Conservation (phyloP, 139 green algal species). For the Micractinium conductrix region DNA sequence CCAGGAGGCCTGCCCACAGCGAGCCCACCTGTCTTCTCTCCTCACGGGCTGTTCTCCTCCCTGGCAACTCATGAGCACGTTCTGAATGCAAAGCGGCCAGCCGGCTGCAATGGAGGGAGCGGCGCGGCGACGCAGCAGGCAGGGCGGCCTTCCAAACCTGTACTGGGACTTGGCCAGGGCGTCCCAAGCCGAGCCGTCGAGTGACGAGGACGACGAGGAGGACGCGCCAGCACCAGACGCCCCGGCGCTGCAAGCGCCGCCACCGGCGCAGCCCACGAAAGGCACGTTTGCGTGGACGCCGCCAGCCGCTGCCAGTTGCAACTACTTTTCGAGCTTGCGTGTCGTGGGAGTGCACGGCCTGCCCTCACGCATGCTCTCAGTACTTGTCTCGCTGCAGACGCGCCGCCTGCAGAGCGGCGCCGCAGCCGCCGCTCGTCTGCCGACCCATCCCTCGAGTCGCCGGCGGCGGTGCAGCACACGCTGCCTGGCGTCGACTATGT, state of each 20-base stretch:
- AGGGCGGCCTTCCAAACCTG: not conserved
- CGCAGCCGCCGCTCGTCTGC: not conserved
- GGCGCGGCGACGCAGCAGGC: not conserved
- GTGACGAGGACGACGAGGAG: constrained; percentile 3
- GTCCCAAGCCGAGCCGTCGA: not conserved
- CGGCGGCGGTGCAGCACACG: not conserved
- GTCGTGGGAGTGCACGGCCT: too few species aligned
- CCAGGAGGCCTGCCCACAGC: too few species aligned
- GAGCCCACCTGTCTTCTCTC: too few species aligned
- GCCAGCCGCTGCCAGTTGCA: not conserved
- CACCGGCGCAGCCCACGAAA: not conserved
- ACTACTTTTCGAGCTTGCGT: not conserved
- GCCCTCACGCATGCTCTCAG: not conserved
- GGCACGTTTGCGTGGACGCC: not conserved
- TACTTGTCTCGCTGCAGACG: not conserved
- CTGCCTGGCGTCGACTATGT: constrained; percentile 21
- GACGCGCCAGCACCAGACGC: not conserved
- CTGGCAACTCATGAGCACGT: too few species aligned
- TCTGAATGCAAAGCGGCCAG: too few species aligned
- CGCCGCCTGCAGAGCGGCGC: not conserved
- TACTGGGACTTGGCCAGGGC: constrained; percentile 19
- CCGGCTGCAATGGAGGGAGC: too few species aligned
- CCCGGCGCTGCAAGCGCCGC: too few species aligned
- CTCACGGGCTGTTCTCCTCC: too few species aligned
- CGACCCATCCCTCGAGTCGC: not conserved